Percentiles rank a stretch among this genome's conserved stretches.
Evolutionary conservation across 2,329 filamentous ascomycete genomes (phyloP).

Genomic region (Penicillium digitatum): DNA sequence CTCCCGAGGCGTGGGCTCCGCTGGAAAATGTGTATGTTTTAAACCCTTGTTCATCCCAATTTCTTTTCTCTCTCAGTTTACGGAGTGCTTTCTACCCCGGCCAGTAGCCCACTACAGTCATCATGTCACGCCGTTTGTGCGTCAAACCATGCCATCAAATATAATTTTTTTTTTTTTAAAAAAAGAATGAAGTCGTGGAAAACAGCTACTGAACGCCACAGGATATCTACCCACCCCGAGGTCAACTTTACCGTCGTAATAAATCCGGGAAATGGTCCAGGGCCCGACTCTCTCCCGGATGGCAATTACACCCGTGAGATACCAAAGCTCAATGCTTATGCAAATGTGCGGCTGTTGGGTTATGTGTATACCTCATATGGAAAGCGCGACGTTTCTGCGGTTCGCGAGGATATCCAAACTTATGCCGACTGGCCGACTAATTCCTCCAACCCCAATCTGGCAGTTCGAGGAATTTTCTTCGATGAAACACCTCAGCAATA

Average conservation of each 20-base stretch:
- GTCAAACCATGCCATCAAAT: conserved; percentile 5
- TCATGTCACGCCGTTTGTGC: conserved; percentile 12
- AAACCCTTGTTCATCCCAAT: conserved; percentile 11
- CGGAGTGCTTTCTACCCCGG: conserved; percentile 6
- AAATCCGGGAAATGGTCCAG: conserved; percentile 49
- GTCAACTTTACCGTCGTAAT: conserved; percentile 51
- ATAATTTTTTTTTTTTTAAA: too few relatives aligned
- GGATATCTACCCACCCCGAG: conserved; percentile 38
- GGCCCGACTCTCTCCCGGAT: conserved; percentile 42
- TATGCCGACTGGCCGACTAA: conserved; percentile 45
- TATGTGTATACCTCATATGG: conserved; percentile 52
- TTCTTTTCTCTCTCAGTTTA: background rate
- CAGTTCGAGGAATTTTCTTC: conserved; percentile 49
- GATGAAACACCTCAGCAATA: conserved; percentile 47
- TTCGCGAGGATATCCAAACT: conserved; percentile 43
- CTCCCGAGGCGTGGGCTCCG: conserved; percentile 46
- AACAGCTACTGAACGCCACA: conserved; percentile 27
- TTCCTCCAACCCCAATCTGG: conserved; percentile 36
- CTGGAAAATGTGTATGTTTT: conserved; percentile 43
- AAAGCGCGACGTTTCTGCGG: conserved; percentile 39
- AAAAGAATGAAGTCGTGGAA: conserved; percentile 1
- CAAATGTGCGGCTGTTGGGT: conserved; percentile 50
- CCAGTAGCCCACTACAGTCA: conserved; percentile 10
- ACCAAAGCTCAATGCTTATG: conserved; percentile 37
- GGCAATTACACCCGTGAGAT: conserved; percentile 44